Percentiles rank a stretch among this genome's conserved stretches.
Evolutionary conservation across 495 filamentous ascomycete species (phyloP).

Genomic region (Penicillium lividum): DNA sequence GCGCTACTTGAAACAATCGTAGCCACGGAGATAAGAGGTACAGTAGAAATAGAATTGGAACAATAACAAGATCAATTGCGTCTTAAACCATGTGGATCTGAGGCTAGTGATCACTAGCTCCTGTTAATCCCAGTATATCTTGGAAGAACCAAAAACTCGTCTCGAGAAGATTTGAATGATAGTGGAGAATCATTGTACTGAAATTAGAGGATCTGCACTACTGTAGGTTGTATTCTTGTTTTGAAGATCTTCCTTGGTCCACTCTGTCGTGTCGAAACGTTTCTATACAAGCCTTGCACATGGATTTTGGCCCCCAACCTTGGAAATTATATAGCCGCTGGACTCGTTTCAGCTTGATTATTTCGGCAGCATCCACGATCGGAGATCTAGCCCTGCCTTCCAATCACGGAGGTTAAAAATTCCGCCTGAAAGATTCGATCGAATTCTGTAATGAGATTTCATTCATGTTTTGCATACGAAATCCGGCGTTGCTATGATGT

Average conservation of each 20-base stretch:
- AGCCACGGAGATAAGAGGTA: neutral
- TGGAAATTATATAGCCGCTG: neutral
- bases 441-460: neutral
- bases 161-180: neutral
- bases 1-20: neutral
- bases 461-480: no score
- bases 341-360: neutral
- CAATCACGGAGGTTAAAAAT: neutral
- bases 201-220: neutral
- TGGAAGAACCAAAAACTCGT: neutral
- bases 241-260: neutral
- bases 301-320: neutral
- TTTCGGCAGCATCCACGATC: conserved; percentile 1
- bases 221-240: neutral
- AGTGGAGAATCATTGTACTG: neutral
- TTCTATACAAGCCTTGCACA: no score
- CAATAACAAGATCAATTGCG: neutral
- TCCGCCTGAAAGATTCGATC: neutral
- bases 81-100: neutral
- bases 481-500: no score
- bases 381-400: neutral
- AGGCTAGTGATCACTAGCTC: neutral
- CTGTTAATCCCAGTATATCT: neutral
- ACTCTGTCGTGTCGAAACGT: no score
- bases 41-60: neutral